These are phyloP conservation scores for Eucalyptus rudis DNA, from an alignment of 345 rosid genomes.

Conservation along the genomic window DNA sequence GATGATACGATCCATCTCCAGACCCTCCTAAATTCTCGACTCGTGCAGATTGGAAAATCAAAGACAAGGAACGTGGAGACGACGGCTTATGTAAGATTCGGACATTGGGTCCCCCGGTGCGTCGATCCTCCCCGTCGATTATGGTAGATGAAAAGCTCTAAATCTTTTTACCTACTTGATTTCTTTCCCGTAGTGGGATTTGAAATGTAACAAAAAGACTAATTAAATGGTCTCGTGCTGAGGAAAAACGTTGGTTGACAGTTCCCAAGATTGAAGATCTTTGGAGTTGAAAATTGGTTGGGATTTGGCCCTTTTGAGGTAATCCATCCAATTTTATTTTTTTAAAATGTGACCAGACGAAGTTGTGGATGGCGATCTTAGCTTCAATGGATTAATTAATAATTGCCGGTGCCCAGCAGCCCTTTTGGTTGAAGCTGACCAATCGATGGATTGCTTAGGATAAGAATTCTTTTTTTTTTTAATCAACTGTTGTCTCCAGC, in stretches of 20 bases:
- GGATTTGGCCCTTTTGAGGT: neutral
- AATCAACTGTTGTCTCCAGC: neutral
- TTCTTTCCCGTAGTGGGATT: neutral
- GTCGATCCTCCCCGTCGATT: neutral
- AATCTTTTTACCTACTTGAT: neutral
- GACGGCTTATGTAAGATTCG: neutral
- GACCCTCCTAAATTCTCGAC: neutral
- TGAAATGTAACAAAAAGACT: neutral
- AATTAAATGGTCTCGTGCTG: neutral
- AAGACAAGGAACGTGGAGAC: neutral
- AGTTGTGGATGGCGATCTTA: neutral
- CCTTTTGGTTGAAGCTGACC: neutral
- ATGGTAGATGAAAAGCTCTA: neutral
- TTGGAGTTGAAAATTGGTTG: neutral
- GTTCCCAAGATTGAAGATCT: neutral
- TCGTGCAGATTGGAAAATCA: neutral
- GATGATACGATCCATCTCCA: neutral
- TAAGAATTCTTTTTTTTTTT: neutral
- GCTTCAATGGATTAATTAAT: neutral
- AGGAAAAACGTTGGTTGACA: neutral
- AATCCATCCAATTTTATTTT: neutral
- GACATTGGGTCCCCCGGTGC: neutral
- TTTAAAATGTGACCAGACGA: neutral
- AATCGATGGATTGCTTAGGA: neutral
- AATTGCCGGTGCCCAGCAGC: neutral